Percentiles rank a stretch among this genome's conserved stretches.
These are phyloP conservation scores for Ogataea chonburiensis DNA, from an alignment of 805 yeast species.

Conservation along the genomic window DNA sequence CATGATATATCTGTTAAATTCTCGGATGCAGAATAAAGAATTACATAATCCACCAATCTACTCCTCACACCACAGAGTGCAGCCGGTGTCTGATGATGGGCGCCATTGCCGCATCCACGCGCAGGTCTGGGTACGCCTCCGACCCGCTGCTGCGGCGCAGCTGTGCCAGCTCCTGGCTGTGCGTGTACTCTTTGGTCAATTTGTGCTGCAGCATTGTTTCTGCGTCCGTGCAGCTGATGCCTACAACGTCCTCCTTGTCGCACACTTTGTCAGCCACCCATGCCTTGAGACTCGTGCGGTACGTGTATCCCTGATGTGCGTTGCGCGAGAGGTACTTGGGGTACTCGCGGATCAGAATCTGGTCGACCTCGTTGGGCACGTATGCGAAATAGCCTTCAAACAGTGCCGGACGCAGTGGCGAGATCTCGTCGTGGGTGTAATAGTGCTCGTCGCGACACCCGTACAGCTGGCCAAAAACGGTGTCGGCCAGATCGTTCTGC, in stretches of 20 bases:
- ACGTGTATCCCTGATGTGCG: constrained; percentile 23
- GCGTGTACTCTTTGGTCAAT: constrained; percentile 30
- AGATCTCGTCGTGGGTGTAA: constrained; percentile 46
- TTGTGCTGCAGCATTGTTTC: constrained; percentile 29
- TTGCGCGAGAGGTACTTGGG: constrained; percentile 22
- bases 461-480: constrained; percentile 21
- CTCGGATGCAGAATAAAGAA: constrained; percentile 1
- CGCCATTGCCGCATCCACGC: constrained; percentile 8
- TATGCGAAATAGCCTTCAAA: constrained; percentile 58
- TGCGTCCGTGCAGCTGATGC: constrained; percentile 31
- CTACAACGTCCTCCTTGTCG: constrained; percentile 21
- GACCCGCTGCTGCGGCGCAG: constrained; percentile 13
- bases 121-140: constrained; percentile 10
- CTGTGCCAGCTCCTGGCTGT: constrained; percentile 31
- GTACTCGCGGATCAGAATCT: constrained; percentile 40
- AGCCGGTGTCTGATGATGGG: constrained; percentile 6
- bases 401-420: constrained; percentile 51
- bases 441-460: constrained; percentile 60
- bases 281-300: constrained; percentile 19
- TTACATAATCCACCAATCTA: constrained; percentile 5
- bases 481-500: constrained; percentile 15
- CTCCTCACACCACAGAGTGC: constrained; percentile 7
- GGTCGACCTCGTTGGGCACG: constrained; percentile 42
- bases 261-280: constrained; percentile 31
- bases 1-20: constrained; percentile 11